Evolutionary conservation across 1,139 yeast species (phyloP).

Genomic region (Protomyces gravidus): DNA sequence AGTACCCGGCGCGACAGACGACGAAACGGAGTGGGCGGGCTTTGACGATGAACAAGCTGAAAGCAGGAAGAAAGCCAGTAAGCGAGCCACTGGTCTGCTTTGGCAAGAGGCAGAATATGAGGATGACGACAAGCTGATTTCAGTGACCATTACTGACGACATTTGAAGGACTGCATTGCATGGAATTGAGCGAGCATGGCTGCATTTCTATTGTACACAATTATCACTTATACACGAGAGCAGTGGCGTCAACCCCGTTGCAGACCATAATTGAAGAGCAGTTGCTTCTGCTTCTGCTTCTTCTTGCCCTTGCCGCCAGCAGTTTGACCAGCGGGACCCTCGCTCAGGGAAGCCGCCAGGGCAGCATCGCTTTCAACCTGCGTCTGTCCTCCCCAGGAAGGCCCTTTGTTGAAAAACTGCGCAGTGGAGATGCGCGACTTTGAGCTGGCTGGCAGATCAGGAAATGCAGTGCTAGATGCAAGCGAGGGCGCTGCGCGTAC

Average conservation of each 20-base stretch:
- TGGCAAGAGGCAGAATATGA: constrained; percentile 28
- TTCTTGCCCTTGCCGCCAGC: constrained; percentile 17
- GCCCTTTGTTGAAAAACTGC: constrained; percentile 11
- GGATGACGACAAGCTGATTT: constrained; percentile 29
- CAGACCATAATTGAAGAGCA: constrained; percentile 24
- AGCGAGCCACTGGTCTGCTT: neutral
- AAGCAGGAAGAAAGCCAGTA: neutral
- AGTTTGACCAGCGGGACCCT: neutral
- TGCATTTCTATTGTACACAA: no score
- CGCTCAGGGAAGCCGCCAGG: constrained; percentile 16
- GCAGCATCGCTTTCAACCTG: constrained; percentile 2
- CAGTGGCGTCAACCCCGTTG: constrained; percentile 24
- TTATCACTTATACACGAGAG: no score
- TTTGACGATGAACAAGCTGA: constrained; percentile 35
- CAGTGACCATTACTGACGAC: constrained; percentile 24
- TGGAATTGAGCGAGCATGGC: neutral
- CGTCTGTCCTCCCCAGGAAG: constrained; percentile 2
- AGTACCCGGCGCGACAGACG: constrained; percentile 36
- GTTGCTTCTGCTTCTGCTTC: constrained; percentile 21
- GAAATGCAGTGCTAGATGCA: constrained; percentile 1
- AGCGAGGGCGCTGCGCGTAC: neutral
- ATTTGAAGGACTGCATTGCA: neutral
- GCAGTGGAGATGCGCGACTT: constrained; percentile 5
- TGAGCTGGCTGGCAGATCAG: constrained; percentile 15
- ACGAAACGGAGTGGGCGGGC: constrained; percentile 42